Conservation (phyloP, 2,329 filamentous ascomycete species). For the Thelonectria rubi region DNA sequence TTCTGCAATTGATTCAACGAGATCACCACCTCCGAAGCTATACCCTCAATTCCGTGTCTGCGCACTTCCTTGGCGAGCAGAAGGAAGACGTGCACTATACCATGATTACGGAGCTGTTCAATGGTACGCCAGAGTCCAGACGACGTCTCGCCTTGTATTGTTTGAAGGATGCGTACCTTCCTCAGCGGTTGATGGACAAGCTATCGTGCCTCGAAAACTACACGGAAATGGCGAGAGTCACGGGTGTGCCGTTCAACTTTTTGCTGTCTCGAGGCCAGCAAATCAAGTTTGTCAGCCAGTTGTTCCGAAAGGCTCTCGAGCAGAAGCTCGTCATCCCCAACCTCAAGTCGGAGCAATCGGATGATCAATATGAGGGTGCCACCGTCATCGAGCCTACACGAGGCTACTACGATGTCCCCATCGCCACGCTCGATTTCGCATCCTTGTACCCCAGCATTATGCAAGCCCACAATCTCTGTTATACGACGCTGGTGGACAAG, state of each 20-base stretch:
- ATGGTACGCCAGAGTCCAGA: slow-evolving; percentile 92
- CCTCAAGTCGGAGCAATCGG: slow-evolving; percentile 71
- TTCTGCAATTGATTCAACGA: slow-evolving; percentile 93
- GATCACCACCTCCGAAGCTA: slow-evolving; percentile 97
- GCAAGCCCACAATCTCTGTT: slow-evolving; percentile 97
- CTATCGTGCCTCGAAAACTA: slow-evolving; percentile 99
- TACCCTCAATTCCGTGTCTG: slow-evolving; percentile 94
- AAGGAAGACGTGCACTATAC: slow-evolving; percentile 99
- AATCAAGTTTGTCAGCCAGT: slow-evolving; percentile 95
- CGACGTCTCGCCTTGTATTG: slow-evolving; percentile 94
- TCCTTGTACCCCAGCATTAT: slow-evolving; percentile 99
- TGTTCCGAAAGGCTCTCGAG: slow-evolving; percentile 93
- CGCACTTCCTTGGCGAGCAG: slow-evolving; percentile 94
- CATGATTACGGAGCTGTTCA: slow-evolving; percentile 98
- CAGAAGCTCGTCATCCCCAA: slow-evolving; percentile 96
- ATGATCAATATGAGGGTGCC: slow-evolving; percentile 96
- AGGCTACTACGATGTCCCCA: slow-evolving; percentile 93
- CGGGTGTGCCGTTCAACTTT: slow-evolving; percentile 96
- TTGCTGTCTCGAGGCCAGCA: slow-evolving; percentile 93
- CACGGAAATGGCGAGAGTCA: slow-evolving; percentile 99
- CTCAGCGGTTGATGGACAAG: slow-evolving; percentile 95
- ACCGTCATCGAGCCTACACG: slow-evolving; percentile 96
- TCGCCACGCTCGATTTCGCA: slow-evolving; percentile 97
- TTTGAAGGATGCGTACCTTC: slow-evolving; percentile 95
- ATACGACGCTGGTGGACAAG: slow-evolving; percentile 85